Percentiles rank a stretch among this genome's conserved stretches.
Evolutionary conservation across 495 filamentous ascomycete species (phyloP).

Genomic region (Trichoderma erinaceum): DNA sequence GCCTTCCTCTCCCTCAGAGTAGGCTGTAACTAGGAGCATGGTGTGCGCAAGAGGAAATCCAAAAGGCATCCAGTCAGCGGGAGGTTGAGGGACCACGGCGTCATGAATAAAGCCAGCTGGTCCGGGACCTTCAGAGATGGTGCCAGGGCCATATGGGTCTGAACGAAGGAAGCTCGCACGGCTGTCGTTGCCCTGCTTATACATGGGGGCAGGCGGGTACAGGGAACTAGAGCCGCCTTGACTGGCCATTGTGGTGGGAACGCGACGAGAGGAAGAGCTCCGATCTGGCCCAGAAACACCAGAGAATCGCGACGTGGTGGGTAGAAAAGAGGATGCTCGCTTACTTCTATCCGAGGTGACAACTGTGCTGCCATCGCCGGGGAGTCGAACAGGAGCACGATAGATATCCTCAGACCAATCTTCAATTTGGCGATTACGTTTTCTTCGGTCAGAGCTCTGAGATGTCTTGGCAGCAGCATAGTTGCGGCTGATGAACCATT

Average conservation of each 20-base stretch:
- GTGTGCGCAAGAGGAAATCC: constrained; percentile 91
- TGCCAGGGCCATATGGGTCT: constrained; percentile 41
- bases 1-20: constrained; percentile 92
- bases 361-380: constrained; percentile 57
- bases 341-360: constrained; percentile 67
- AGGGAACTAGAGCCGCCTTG: constrained; percentile 79
- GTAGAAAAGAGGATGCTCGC: constrained; percentile 71
- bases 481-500: constrained; percentile 84
- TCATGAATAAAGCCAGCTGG: constrained; percentile 93
- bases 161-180: constrained; percentile 46
- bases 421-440: constrained; percentile 89
- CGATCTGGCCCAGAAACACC: constrained; percentile 73
- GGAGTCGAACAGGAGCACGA: constrained; percentile 72
- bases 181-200: constrained; percentile 68
- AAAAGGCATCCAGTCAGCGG: constrained; percentile 92
- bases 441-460: constrained; percentile 60
- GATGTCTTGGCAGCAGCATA: constrained; percentile 76
- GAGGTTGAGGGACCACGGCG: constrained; percentile 93
- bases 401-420: constrained; percentile 99
- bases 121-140: constrained; percentile 66
- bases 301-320: constrained; percentile 86
- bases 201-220: constrained; percentile 58
- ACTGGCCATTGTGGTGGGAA: constrained; percentile 92
- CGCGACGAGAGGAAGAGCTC: constrained; percentile 41
- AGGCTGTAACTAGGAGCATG: constrained; percentile 93